Conservation (phyloP, 768 basidiomycete species). For the Pleurotus giganteus region DNA sequence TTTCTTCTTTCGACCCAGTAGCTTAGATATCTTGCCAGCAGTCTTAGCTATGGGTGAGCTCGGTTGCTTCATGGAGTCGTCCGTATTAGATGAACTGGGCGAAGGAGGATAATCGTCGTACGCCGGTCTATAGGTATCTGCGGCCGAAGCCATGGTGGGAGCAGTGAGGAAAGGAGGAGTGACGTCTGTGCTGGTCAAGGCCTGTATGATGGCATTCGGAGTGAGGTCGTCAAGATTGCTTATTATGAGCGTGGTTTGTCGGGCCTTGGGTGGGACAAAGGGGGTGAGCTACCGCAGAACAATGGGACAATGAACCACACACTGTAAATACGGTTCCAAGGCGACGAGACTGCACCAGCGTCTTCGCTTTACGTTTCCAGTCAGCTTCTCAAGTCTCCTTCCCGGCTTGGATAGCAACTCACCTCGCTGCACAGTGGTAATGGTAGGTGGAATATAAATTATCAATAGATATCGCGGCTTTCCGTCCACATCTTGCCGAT, state of each 20-base stretch:
- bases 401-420: slow-evolving; percentile 16
- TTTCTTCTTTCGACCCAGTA: slow-evolving; percentile 42
- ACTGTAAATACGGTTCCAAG: slow-evolving; percentile 47
- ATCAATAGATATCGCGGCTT: slow-evolving; percentile 40
- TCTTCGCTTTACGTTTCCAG: slow-evolving; percentile 33
- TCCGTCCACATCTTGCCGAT: slow-evolving; percentile 36
- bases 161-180: slow-evolving; percentile 9
- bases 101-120: slow-evolving; percentile 14
- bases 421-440: slow-evolving; percentile 37
- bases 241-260: slow-evolving; percentile 44
- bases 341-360: slow-evolving; percentile 46
- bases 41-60: slow-evolving; percentile 15
- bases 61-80: background rate
- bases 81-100: slow-evolving; percentile 9
- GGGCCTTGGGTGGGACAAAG: slow-evolving; percentile 21
- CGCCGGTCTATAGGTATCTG: slow-evolving; percentile 2
- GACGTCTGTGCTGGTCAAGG: slow-evolving; percentile 27
- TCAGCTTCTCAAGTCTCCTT: slow-evolving; percentile 19
- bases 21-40: slow-evolving; percentile 26
- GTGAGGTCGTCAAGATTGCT: slow-evolving; percentile 45
- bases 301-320: slow-evolving; percentile 22
- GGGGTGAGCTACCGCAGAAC: slow-evolving; percentile 12
- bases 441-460: slow-evolving; percentile 41
- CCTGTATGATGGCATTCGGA: slow-evolving; percentile 31
- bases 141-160: slow-evolving; percentile 4